phyloP scores from a whole-genome alignment of 2,329 filamentous ascomycete species.

The Sclerotinia glacialis region DNA sequence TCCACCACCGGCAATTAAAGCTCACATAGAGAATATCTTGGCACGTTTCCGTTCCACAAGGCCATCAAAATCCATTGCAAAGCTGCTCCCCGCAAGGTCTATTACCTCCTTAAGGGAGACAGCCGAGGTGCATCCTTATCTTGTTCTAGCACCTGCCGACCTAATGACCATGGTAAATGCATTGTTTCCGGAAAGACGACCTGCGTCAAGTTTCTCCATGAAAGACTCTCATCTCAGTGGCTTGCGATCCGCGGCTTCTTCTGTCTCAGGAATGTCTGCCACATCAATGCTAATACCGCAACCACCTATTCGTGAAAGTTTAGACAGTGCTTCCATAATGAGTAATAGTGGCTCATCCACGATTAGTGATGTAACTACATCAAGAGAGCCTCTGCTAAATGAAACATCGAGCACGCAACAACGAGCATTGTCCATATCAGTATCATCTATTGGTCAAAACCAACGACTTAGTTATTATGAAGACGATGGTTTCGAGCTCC shows the following conservation, averaged over 20 bases:
- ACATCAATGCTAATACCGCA: conserved; percentile 68
- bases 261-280: conserved; percentile 63
- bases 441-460: conserved; percentile 45
- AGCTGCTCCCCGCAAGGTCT: conserved; percentile 67
- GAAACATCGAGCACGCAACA: conserved; percentile 50
- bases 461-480: conserved; percentile 53
- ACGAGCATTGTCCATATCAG: conserved; percentile 52
- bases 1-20: conserved; percentile 60
- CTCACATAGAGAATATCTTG: conserved; percentile 70
- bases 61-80: conserved; percentile 48
- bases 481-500: conserved; percentile 63
- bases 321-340: conserved; percentile 67
- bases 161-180: conserved; percentile 77
- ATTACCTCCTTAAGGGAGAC: conserved; percentile 72
- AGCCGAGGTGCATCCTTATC: conserved; percentile 73
- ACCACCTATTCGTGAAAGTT: conserved; percentile 49
- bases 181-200: conserved; percentile 73
- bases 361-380: conserved; percentile 66
- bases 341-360: conserved; percentile 72
- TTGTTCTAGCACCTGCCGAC: conserved; percentile 77
- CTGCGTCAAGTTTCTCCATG: conserved; percentile 53
- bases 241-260: conserved; percentile 65
- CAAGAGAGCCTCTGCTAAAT: conserved; percentile 61
- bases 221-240: conserved; percentile 54
- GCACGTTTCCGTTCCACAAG: conserved; percentile 53